A percentile compares a stretch with the other conserved stretches of the same genome.
Evolutionary conservation across 805 yeast genomes (phyloP).

Genomic region (Metschnikowia orientalis): DNA sequence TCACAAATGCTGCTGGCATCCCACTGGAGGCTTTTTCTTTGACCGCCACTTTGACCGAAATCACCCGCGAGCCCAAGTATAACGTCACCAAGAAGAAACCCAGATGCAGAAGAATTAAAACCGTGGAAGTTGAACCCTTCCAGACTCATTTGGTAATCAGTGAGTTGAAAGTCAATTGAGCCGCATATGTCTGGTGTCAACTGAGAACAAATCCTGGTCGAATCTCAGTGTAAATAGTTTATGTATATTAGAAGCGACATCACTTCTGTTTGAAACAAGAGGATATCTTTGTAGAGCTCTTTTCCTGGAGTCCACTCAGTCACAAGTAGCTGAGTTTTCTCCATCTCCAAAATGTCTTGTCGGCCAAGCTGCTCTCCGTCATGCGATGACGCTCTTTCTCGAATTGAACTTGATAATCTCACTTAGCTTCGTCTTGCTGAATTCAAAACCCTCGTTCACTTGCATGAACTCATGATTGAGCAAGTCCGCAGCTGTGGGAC

Average conservation of each 20-base stretch:
- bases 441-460: constrained; percentile 41
- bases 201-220: too few relatives aligned
- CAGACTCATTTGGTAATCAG: constrained; percentile 74
- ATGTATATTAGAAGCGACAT: background rate
- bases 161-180: constrained; percentile 45
- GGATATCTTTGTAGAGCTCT: too few relatives aligned
- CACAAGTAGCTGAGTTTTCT: too few relatives aligned
- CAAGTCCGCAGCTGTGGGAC: constrained; percentile 82
- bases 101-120: constrained; percentile 77
- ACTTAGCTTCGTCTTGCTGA: constrained; percentile 52
- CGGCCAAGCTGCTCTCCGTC: background rate
- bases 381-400: constrained; percentile 6
- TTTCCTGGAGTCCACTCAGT: too few relatives aligned
- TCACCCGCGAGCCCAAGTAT: constrained; percentile 74
- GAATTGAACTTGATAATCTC: constrained; percentile 39
- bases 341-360: too few relatives aligned
- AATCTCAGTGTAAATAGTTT: too few relatives aligned
- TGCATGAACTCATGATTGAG: constrained; percentile 50
- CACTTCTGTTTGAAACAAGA: constrained; percentile 1
- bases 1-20: constrained; percentile 38
- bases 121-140: constrained; percentile 66
- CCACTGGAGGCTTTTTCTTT: constrained; percentile 54
- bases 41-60: constrained; percentile 79
- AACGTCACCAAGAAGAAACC: constrained; percentile 53
- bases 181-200: too few relatives aligned